A percentile compares a stretch with the other conserved stretches of the same genome.
Evolutionary conservation across 805 yeast genomes (phyloP).

Genomic region (Spathaspora arborariae): DNA sequence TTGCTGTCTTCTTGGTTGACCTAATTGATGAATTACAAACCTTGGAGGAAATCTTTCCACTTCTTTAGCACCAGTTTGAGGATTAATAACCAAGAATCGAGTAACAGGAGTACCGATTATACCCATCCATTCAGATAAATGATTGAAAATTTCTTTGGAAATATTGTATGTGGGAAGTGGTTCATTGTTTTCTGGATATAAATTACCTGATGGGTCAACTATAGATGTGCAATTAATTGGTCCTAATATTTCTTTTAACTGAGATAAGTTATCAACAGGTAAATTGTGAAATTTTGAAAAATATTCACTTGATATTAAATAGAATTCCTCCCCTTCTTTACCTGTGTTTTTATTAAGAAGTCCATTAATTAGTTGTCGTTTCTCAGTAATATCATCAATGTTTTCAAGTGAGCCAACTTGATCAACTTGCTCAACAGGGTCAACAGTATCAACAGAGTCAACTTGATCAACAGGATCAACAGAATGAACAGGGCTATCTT

Average conservation of each 20-base stretch:
- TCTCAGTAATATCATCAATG: constrained; percentile 8
- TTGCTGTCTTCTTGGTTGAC: constrained; percentile 2
- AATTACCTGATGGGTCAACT: constrained; percentile 42
- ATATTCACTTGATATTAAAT: constrained; percentile 47
- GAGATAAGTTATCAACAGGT: constrained; percentile 22
- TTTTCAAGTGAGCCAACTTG: neutral
- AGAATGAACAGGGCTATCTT: neutral
- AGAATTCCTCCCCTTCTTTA: constrained; percentile 48
- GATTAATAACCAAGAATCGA: constrained; percentile 24
- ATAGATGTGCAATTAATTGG: constrained; percentile 45
- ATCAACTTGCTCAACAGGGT: too few species aligned
- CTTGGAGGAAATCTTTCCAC: constrained; percentile 36
- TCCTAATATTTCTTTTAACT: constrained; percentile 33
- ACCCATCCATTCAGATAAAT: constrained; percentile 54
- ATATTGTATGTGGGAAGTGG: constrained; percentile 22
- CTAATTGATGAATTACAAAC: constrained; percentile 31
- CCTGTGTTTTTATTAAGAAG: constrained; percentile 14
- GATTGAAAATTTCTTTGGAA: constrained; percentile 41
- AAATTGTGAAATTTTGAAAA: constrained; percentile 35
- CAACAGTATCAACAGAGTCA: too few species aligned
- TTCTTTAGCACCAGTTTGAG: constrained; percentile 21
- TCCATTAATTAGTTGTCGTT: constrained; percentile 17
- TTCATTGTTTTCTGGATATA: constrained; percentile 24
- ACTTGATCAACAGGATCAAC: too few species aligned
- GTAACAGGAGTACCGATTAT: constrained; percentile 33